phyloP scores from a whole-genome alignment of 2,329 filamentous ascomycete species.

The Neofusicoccum kwambonambiense region DNA sequence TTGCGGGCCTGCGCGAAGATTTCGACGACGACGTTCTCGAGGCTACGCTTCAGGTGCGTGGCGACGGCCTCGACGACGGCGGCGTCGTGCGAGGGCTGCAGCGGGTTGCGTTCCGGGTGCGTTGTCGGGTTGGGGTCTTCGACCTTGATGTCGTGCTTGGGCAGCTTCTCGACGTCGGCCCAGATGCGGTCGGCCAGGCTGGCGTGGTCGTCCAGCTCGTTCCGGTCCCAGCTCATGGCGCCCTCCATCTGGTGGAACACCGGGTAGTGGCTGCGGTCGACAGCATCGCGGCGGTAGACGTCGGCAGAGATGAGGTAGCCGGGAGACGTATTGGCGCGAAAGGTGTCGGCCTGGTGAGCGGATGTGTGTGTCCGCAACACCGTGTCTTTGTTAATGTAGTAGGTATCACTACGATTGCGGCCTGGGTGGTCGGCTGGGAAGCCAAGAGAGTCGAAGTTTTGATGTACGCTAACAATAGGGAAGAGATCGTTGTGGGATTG shows the following conservation, averaged over 20 bases:
- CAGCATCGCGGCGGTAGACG: conserved; percentile 91
- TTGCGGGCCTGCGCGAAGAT: conserved; percentile 77
- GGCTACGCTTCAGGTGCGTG: conserved; percentile 80
- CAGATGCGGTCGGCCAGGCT: conserved; percentile 56
- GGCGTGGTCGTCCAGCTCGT: conserved; percentile 48
- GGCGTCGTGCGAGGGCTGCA: conserved; percentile 71
- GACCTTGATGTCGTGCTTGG: conserved; percentile 71
- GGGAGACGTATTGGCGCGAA: conserved; percentile 67
- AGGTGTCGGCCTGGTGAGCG: conserved; percentile 83
- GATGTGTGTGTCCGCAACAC: conserved; percentile 92
- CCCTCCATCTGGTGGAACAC: conserved; percentile 99
- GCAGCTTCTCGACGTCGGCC: conserved; percentile 69
- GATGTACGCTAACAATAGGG: conserved; percentile 77
- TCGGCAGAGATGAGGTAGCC: conserved; percentile 93
- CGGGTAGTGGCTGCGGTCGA: conserved; percentile 93
- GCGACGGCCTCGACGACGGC: conserved; percentile 81
- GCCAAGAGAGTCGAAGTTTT: conserved; percentile 97
- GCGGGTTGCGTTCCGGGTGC: conserved; percentile 76
- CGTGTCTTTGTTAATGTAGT: conserved; percentile 84
- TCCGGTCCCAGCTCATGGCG: conserved; percentile 81
- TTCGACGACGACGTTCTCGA: conserved; percentile 87
- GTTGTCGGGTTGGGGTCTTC: conserved; percentile 80
- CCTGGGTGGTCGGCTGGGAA: conserved; percentile 88
- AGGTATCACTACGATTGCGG: conserved; percentile 84
- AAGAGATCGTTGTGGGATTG: conserved; percentile 75